Base-by-base conservation (phyloP, 345 rosid species). In the Linum trigynum region DNA sequence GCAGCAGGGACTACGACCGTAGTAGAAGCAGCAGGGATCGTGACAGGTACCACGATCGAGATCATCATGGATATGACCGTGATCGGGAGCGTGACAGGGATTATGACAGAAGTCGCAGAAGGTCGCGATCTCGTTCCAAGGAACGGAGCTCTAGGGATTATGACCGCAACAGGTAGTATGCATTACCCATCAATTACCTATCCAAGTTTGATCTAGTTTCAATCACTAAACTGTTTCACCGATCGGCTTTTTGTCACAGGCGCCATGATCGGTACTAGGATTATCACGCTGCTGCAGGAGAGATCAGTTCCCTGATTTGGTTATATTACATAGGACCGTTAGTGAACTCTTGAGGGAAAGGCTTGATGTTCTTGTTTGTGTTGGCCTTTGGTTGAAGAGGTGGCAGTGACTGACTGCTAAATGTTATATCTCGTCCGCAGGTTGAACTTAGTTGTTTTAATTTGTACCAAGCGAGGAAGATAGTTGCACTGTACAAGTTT, bases 111-210 rank as follows among this genome's bases (percentile, higher is more conserved):
- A 84, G 84, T 71, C 71, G 76, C 55, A 90, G 78, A 53, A 84
- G 95, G 72, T 92, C 99, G 0, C 91, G 89, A 43, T 92, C 98
- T 16, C 80, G 90, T 64, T 92, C 98, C 5, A 80, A 68, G 78
- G 98, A 91, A 67, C 89, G 32, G 1, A 23, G 72, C 55, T 73
- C 86, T 1, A 81, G 96, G 77, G 95, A 90, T 71, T 79, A 84
- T 82, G 92, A 90, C 70, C 88, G 88, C 67, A 92, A 79, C 85
- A 88, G 97, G 97, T 90, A 76, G 61, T 43, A 38, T 23, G 32
- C 32, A 23, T 23, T 23, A 23, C 53, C 14, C 14, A 48, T 48
- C 53, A 12, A 48, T 9, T 15, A 12, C 15, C 32, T 23, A 23
- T 23, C 32, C 32, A 23, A 23, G 32, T 23, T 23, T 23, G 32